Evolutionary conservation across 208 protist species (phyloP).

Genomic region (Trichomonas gallinae): DNA sequence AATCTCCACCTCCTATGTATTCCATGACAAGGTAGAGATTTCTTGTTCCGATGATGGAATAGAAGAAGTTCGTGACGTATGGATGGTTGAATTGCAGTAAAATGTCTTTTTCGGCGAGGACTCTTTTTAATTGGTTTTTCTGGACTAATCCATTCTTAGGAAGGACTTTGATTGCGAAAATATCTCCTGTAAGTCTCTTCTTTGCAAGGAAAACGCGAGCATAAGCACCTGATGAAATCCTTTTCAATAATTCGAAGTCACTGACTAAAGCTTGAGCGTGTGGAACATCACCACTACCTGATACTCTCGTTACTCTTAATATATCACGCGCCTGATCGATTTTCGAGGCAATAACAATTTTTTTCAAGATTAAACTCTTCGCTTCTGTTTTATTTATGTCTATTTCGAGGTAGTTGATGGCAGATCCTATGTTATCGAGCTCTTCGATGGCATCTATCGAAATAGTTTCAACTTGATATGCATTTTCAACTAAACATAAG

Average conservation of each 20-base stretch:
- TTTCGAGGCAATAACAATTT: not conserved
- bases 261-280: constrained; percentile 19
- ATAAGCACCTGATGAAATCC: constrained; percentile 54
- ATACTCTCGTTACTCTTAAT: not conserved
- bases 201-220: constrained; percentile 45
- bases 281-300: not conserved
- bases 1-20: not conserved
- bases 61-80: not conserved
- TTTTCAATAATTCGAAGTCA: constrained; percentile 52
- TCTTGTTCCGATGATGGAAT: not conserved
- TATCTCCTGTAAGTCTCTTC: constrained; percentile 44
- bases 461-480: not conserved
- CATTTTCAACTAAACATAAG: not conserved
- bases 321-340: not conserved
- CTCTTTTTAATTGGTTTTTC: not conserved
- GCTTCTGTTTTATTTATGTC: not conserved
- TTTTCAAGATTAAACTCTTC: not conserved
- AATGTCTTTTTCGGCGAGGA: not conserved
- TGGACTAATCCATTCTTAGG: not conserved
- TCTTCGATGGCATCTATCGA: not conserved
- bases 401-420: not conserved
- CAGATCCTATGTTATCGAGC: not conserved
- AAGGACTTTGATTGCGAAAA: constrained; percentile 53
- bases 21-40: constrained; percentile 2
- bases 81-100: not conserved